phyloP scores from a whole-genome alignment of 1,284 basidiomycete genomes.

The Leucoagaricus sp. region DNA sequence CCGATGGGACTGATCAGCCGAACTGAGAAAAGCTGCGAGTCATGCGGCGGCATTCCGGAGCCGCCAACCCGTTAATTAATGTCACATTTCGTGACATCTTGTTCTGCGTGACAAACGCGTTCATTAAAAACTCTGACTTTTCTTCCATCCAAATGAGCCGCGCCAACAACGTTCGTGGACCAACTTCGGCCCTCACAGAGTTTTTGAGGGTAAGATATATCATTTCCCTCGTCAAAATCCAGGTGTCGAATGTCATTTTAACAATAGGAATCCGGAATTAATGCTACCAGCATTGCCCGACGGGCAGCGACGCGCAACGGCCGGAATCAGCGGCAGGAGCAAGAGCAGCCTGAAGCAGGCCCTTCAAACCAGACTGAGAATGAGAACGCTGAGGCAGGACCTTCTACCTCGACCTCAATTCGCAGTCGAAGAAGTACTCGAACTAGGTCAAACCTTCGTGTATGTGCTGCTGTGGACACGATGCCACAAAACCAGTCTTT shows the following conservation, averaged over 20 bases:
- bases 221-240: background rate
- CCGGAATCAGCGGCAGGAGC: constrained; percentile 24
- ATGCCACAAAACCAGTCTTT: no score
- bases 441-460: constrained; percentile 7
- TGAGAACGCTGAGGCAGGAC: constrained; percentile 25
- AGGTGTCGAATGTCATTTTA: background rate
- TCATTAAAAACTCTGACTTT: constrained; percentile 7
- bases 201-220: constrained; percentile 75
- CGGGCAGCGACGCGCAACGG: constrained; percentile 44
- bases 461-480: background rate
- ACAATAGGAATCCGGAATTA: constrained; percentile 79
- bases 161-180: constrained; percentile 78
- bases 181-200: constrained; percentile 89
- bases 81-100: background rate
- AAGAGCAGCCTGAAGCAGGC: constrained; percentile 49
- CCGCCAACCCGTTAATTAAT: background rate
- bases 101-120: constrained; percentile 8
- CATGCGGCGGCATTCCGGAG: no score
- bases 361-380: constrained; percentile 30
- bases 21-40: no score
- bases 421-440: constrained; percentile 1
- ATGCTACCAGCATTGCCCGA: constrained; percentile 64
- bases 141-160: constrained; percentile 27
- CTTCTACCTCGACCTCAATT: constrained; percentile 12
- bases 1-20: no score